phyloP scores from a whole-genome alignment of 495 filamentous ascomycete species.

The Penicillium cinerascens region DNA sequence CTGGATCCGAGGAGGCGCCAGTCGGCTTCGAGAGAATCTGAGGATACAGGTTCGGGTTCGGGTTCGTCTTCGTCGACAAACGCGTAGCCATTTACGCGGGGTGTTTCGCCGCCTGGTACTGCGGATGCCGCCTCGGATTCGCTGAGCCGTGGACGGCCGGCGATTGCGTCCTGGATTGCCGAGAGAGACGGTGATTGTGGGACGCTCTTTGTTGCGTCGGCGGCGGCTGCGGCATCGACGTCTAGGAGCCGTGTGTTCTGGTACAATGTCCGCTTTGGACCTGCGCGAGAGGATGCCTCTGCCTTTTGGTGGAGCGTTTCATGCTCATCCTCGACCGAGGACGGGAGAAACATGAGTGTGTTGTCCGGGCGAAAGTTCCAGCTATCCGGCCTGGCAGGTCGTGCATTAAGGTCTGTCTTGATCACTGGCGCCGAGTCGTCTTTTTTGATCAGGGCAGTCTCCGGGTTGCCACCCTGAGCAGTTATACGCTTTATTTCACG shows the following conservation, averaged over 20 bases:
- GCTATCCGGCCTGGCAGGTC: conserved; percentile 73
- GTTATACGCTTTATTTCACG: conserved; percentile 60
- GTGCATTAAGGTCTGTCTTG: conserved; percentile 57
- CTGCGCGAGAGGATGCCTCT: conserved; percentile 67
- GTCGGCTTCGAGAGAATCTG: conserved; percentile 17
- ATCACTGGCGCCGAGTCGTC: conserved; percentile 43
- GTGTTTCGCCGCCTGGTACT: conserved; percentile 65
- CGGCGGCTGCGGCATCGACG: conserved; percentile 25
- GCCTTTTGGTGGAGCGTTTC: conserved; percentile 65
- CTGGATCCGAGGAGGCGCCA: conserved; percentile 51
- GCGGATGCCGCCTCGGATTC: conserved; percentile 63
- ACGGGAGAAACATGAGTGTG: conserved; percentile 80
- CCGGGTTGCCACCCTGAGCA: conserved; percentile 42
- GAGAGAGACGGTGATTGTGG: conserved; percentile 81
- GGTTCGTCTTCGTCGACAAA: conserved; percentile 86
- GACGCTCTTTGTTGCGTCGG: conserved; percentile 29
- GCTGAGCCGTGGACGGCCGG: conserved; percentile 61
- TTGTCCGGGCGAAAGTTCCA: conserved; percentile 77
- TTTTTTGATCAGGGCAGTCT: conserved; percentile 30
- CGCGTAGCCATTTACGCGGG: conserved; percentile 84
- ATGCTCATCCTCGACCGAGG: conserved; percentile 59
- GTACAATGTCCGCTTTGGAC: conserved; percentile 74
- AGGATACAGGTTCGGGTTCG: conserved; percentile 20
- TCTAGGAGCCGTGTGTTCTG: conserved; percentile 71
- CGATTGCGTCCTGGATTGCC: conserved; percentile 81